These are phyloP conservation scores for Ceratobasidium sp. DNA, from an alignment of 1,284 basidiomycete genomes.

Conservation along the genomic window DNA sequence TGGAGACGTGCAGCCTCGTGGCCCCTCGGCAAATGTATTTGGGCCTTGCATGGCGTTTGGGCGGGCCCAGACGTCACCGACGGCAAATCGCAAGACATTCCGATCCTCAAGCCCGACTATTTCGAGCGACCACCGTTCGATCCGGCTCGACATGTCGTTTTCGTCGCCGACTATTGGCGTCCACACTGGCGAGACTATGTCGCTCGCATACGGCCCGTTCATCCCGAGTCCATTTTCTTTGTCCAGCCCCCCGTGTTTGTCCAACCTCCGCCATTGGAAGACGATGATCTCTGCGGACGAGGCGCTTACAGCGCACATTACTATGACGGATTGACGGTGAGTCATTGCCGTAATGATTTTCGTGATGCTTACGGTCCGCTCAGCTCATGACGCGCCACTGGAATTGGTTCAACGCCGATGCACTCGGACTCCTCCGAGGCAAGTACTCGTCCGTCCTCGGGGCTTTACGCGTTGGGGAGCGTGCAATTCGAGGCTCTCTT, in stretches of 20 bases:
- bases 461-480: conserved; percentile 71
- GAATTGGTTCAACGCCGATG: conserved; percentile 98
- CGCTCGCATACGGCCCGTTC: conserved; percentile 68
- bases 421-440: conserved; percentile 85
- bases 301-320: conserved; percentile 87
- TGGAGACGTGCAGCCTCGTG: conserved; percentile 81
- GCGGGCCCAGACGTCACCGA: conserved; percentile 66
- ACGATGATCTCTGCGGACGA: conserved; percentile 67
- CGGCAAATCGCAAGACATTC: conserved; percentile 9
- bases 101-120: conserved; percentile 76
- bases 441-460: conserved; percentile 69
- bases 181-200: conserved; percentile 76
- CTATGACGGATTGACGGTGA: conserved; percentile 84
- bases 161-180: conserved; percentile 83
- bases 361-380: conserved; percentile 1
- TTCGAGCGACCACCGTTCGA: conserved; percentile 62
- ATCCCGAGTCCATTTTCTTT: conserved; percentile 88
- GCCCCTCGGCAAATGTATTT: conserved; percentile 85
- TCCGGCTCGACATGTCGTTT: conserved; percentile 59
- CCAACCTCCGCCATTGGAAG: conserved; percentile 65
- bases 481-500: conserved; percentile 80
- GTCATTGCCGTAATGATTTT: conserved; percentile 46
- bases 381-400: conserved; percentile 82
- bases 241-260: conserved; percentile 94
- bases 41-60: conserved; percentile 96